Base-by-base conservation (phyloP, 306 rosid genomes). In the Nissolia schottii region DNA sequence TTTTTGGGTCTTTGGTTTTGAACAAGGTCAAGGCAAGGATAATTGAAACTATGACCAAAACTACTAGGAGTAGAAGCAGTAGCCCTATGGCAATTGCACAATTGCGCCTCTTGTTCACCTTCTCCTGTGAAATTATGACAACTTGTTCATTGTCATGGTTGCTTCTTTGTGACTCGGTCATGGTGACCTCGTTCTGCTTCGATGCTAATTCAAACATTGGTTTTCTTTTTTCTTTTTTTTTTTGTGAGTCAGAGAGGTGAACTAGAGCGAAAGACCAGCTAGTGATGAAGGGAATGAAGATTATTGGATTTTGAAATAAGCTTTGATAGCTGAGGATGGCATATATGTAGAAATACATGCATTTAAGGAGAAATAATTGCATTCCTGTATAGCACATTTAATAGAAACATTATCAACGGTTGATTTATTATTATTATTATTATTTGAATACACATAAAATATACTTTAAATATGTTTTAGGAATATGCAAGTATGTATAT, bases 11-110 rank as follows among this genome's bases (percentile, higher is more conserved):
- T 55, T 70, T 88, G 1, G 86, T 1, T 75, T 88, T 90, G 58
- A 88, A 83, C 46, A 90, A 48, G 1, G 94, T 90, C 1, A 88
- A 37, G 29, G 85, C 88, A 0, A 90, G 77, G 35, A 84, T 9
- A 34, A 86, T 67, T 55, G 31, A 71, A 15, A 86, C 73, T 16
- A 64, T 59, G 50, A 75, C 50, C 1, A 89, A 3, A 29, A 85
- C 24, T 0, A 85, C 0, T 19, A 87, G 64, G 0, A 87, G 60
- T 0, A 77, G 41, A 0, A 85, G 24, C 1, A 80, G 0, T 3
- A 48, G 25, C 3, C 83, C 80, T 4, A 77, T 40, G 22, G 67
- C 31, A 29, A 80, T 61, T 0, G 51, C 20, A 45, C 87, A 80
- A 0, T 28, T 23, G 31, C 83, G 67, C 43, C 67, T 80, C 15